Evolutionary conservation across 345 rosid genomes (phyloP).

Genomic region (Melaleuca alternifolia): DNA sequence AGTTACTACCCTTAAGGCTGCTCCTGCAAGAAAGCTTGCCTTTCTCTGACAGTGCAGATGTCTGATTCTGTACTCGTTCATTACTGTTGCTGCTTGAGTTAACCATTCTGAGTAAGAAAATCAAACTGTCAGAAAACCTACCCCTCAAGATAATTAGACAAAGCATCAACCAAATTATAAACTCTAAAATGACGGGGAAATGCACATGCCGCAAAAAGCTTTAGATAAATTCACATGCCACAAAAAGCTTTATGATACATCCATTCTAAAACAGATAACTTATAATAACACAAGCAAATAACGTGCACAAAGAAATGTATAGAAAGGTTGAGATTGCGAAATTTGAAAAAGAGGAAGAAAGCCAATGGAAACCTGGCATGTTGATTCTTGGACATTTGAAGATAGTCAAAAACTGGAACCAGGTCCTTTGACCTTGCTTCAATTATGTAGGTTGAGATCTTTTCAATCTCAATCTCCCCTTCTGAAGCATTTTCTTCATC

Average conservation of each 20-base stretch:
- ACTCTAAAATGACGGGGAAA: neutral
- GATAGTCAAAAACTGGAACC: conserved; percentile 59
- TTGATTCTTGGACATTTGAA: conserved; percentile 27
- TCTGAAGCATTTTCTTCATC: conserved; percentile 27
- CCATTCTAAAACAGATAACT: neutral
- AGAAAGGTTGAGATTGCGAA: neutral
- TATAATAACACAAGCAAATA: neutral
- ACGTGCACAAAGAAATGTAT: neutral
- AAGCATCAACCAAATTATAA: neutral
- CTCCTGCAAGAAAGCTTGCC: conserved; percentile 15
- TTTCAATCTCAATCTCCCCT: conserved; percentile 72
- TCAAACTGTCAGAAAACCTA: neutral
- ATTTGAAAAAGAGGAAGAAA: neutral
- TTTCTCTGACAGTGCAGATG: conserved; percentile 23
- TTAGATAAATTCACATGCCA: neutral
- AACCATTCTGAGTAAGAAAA: conserved; percentile 16
- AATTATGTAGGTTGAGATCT: conserved; percentile 37
- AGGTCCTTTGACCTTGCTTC: conserved; percentile 62
- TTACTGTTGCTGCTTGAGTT: conserved; percentile 17
- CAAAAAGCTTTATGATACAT: neutral
- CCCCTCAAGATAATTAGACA: neutral
- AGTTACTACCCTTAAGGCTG: conserved; percentile 23
- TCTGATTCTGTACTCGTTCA: conserved; percentile 14
- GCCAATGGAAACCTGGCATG: conserved; percentile 20
- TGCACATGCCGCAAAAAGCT: neutral